These are phyloP conservation scores for Calonectria hongkongensis DNA, from an alignment of 2,329 filamentous ascomycete genomes.

Conservation along the genomic window DNA sequence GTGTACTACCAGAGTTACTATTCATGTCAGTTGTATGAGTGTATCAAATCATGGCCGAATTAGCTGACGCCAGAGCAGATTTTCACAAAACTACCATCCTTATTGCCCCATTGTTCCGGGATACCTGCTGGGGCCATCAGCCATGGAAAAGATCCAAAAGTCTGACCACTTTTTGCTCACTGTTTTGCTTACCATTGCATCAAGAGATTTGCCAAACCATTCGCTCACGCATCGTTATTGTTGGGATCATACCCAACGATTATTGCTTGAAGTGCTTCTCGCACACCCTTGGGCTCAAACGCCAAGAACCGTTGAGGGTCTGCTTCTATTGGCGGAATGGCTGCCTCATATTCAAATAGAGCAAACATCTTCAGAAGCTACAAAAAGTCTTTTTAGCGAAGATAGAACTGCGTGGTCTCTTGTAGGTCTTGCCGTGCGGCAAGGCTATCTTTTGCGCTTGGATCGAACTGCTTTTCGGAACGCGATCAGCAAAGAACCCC, in stretches of 20 bases:
- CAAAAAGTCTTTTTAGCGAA: slow-evolving; percentile 36
- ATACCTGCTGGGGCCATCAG: slow-evolving; percentile 6
- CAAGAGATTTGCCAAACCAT: slow-evolving; percentile 26
- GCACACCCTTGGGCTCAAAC: slow-evolving; percentile 40
- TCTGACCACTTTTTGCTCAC: slow-evolving; percentile 1
- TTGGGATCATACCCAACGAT: slow-evolving; percentile 42
- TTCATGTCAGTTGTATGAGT: background rate
- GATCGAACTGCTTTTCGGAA: slow-evolving; percentile 38
- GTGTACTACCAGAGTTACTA: slow-evolving; percentile 13
- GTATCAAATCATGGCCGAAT: background rate
- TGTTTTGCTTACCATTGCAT: background rate
- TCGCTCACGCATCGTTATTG: slow-evolving; percentile 37
- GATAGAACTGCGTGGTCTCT: slow-evolving; percentile 44
- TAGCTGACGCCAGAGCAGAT: background rate
- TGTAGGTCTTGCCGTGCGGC: slow-evolving; percentile 41
- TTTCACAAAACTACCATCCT: slow-evolving; percentile 12
- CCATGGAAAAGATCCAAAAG: slow-evolving; percentile 25
- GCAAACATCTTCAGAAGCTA: slow-evolving; percentile 24
- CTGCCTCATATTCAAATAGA: slow-evolving; percentile 41
- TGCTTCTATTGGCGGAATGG: slow-evolving; percentile 43
- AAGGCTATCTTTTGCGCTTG: slow-evolving; percentile 40
- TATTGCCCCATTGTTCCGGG: slow-evolving; percentile 9
- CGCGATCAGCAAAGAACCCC: background rate
- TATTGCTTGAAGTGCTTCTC: slow-evolving; percentile 38
- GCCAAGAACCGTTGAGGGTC: slow-evolving; percentile 38